phyloP scores from a whole-genome alignment of 176 grass and related monocot genomes.

The Rhynchospora tenuis region DNA sequence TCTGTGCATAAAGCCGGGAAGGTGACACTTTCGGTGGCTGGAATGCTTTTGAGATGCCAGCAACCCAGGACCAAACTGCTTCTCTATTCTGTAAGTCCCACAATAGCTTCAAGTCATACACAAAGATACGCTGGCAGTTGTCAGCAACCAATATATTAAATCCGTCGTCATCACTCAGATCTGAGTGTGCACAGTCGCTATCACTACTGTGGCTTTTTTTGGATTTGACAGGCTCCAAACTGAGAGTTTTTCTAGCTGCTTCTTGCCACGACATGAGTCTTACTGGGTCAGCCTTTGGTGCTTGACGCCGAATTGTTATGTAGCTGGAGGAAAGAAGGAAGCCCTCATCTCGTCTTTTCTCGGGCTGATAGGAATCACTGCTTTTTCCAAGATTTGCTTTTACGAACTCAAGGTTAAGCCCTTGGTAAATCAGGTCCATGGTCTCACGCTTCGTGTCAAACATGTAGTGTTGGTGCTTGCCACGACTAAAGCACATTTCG shows the following conservation, averaged over 20 bases:
- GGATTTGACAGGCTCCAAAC: constrained; percentile 39
- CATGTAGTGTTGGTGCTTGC: constrained; percentile 76
- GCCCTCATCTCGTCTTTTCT: constrained; percentile 60
- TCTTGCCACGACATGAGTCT: constrained; percentile 84
- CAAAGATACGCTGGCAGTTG: constrained; percentile 90
- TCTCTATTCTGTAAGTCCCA: constrained; percentile 88
- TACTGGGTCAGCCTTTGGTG: constrained; percentile 75
- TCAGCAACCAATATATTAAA: constrained; percentile 91
- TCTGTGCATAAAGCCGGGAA: constrained; percentile 76
- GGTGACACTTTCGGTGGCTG: constrained; percentile 82
- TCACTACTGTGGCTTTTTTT: constrained; percentile 53
- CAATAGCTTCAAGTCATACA: constrained; percentile 91
- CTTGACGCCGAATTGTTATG: constrained; percentile 92
- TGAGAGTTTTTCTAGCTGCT: constrained; percentile 58
- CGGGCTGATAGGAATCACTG: constrained; percentile 42
- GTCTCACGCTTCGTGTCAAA: constrained; percentile 89
- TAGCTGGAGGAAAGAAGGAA: constrained; percentile 91
- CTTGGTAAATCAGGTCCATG: constrained; percentile 98
- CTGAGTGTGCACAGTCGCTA: constrained; percentile 61
- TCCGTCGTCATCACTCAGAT: constrained; percentile 86
- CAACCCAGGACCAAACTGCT: constrained; percentile 63
- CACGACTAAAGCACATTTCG: constrained; percentile 83
- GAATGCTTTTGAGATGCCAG: constrained; percentile 83
- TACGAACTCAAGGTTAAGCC: constrained; percentile 72
- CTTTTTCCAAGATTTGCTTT: constrained; percentile 60